Percentiles rank a stretch among this genome's conserved stretches.
phyloP scores from a whole-genome alignment of 768 basidiomycete species.

The Auricularia sp. region DNA sequence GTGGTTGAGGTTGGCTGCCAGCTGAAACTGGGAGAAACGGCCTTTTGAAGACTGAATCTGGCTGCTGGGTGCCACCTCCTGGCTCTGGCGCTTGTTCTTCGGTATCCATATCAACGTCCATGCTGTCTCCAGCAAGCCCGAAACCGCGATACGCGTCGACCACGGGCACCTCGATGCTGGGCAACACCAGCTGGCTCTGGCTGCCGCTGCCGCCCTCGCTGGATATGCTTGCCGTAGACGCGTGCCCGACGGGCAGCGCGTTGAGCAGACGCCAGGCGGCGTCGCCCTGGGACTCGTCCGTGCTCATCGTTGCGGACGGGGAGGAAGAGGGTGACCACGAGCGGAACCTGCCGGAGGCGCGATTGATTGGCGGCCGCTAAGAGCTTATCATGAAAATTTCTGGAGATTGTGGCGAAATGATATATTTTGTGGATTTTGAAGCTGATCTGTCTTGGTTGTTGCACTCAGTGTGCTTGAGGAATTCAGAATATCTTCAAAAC shows the following conservation, averaged over 20 bases:
- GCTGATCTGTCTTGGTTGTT: no score
- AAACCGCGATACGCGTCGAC: background rate
- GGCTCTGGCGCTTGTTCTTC: background rate
- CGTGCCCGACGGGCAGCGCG: background rate
- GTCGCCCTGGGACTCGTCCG: constrained; percentile 1
- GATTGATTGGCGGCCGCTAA: no score
- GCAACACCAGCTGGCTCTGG: background rate
- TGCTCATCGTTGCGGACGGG: background rate
- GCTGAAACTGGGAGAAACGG: background rate
- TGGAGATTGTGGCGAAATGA: no score
- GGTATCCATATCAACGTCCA: no score
- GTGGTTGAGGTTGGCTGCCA: background rate
- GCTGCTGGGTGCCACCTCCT: background rate
- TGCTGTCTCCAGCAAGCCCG: background rate
- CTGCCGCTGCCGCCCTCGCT: background rate
- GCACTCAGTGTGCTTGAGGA: no score
- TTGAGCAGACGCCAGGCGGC: background rate
- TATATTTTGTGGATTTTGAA: no score
- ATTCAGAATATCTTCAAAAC: no score
- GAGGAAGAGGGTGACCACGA: background rate
- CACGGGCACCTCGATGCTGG: background rate
- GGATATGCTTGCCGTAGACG: background rate
- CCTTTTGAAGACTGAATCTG: background rate
- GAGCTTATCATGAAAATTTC: no score
- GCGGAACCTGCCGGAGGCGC: background rate